Conservation (phyloP, 768 basidiomycete genomes). For the Suillus plorans region DNA sequence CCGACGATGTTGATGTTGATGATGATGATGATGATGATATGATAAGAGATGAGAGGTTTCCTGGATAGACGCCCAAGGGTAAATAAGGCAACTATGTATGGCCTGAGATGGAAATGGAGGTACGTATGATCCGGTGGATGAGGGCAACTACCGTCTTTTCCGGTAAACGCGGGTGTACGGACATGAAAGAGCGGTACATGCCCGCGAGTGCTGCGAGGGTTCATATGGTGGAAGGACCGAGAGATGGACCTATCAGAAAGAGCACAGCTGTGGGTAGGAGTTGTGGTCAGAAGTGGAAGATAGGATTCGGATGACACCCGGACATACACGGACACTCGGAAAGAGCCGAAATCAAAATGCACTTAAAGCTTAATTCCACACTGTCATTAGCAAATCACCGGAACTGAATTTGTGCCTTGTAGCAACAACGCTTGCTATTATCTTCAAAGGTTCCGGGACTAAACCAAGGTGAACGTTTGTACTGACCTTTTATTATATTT, state of each 20-base stretch:
- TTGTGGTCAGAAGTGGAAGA: conserved; percentile 4
- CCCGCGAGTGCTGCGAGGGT: conserved; percentile 2
- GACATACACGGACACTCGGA: conserved; percentile 30
- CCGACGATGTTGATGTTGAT: conserved; percentile 15
- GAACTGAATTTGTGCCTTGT: conserved; percentile 20
- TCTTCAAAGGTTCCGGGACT: not conserved
- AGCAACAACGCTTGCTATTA: conserved; percentile 1
- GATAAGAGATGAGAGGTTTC: conserved; percentile 8
- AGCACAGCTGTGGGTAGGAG: not conserved
- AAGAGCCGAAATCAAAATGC: conserved; percentile 28
- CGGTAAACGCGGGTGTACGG: conserved; percentile 32
- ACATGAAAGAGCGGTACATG: conserved; percentile 29
- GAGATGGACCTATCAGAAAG: conserved; percentile 1
- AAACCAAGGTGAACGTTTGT: not conserved
- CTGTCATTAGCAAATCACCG: conserved; percentile 25
- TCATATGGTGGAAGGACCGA: conserved; percentile 10
- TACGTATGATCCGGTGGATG: conserved; percentile 31
- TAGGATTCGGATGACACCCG: conserved; percentile 12
- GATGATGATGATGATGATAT: conserved; percentile 13
- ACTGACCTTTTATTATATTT: not conserved
- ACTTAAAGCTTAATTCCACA: conserved; percentile 32
- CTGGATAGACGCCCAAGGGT: conserved; percentile 13
- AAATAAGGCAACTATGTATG: conserved; percentile 5
- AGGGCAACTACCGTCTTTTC: conserved; percentile 23
- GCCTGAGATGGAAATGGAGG: conserved; percentile 8